Evolutionary conservation across 2,329 filamentous ascomycete species (phyloP).

Genomic region (Thelonectria blattea): DNA sequence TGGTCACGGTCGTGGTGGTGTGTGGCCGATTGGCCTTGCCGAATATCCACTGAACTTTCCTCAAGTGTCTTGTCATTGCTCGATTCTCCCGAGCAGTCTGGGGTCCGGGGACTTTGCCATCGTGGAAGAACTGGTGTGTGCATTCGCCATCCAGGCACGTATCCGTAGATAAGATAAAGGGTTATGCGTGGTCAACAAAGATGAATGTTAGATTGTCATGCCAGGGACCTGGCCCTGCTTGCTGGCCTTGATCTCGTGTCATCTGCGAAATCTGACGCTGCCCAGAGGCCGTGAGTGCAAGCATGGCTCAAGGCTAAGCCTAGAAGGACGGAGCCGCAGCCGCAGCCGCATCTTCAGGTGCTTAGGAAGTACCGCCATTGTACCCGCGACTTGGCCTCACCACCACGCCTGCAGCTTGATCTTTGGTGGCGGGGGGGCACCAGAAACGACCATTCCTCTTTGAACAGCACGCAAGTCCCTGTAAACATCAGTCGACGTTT

Average conservation of each 20-base stretch:
- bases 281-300: not conserved
- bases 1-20: not conserved
- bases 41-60: not conserved
- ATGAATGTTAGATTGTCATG: slow-evolving; percentile 2
- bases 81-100: not conserved
- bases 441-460: slow-evolving; percentile 20
- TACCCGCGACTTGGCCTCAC: slow-evolving; percentile 24
- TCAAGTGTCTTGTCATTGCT: not conserved
- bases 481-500: slow-evolving; percentile 11
- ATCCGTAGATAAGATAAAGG: not conserved
- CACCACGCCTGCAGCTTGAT: slow-evolving; percentile 26
- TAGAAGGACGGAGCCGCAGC: slow-evolving; percentile 27
- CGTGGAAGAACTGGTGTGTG: not conserved
- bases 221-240: not conserved
- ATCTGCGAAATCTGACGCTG: not conserved
- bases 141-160: not conserved
- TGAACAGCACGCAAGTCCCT: slow-evolving; percentile 21
- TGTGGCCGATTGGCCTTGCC: not conserved
- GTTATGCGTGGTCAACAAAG: not conserved
- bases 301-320: slow-evolving; percentile 10
- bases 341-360: slow-evolving; percentile 15
- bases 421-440: slow-evolving; percentile 27
- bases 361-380: slow-evolving; percentile 9
- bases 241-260: slow-evolving; percentile 3
- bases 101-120: not conserved